These are phyloP conservation scores for Fraxinus sp. DNA, from an alignment of 305 asterid genomes.

Conservation along the genomic window DNA sequence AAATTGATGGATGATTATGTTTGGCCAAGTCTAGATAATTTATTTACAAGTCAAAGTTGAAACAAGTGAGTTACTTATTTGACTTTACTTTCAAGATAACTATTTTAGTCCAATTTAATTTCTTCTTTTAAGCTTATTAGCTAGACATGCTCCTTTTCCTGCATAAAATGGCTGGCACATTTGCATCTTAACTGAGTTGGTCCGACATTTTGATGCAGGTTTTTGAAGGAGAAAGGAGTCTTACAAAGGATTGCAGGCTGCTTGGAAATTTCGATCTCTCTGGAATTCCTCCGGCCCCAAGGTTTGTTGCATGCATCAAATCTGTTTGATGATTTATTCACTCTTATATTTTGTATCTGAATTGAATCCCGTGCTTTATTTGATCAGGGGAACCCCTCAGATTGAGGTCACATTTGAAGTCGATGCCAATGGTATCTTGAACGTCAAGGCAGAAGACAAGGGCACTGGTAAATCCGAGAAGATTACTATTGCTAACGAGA, in stretches of 20 bases:
- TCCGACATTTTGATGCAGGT: slow-evolving; percentile 42
- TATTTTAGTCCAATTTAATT: not conserved
- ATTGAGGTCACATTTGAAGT: slow-evolving; percentile 12
- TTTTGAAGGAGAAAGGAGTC: slow-evolving; percentile 90
- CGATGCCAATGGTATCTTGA: slow-evolving; percentile 6
- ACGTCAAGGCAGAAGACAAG: slow-evolving; percentile 8
- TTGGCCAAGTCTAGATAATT: not conserved
- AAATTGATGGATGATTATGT: not conserved
- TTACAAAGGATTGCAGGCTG: slow-evolving; percentile 84
- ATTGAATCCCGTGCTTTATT: not conserved
- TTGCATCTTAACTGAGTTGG: not conserved
- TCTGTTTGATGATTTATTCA: not conserved
- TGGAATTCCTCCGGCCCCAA: slow-evolving; percentile 94
- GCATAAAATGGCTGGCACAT: not conserved
- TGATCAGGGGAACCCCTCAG: slow-evolving; percentile 16
- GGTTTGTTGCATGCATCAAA: slow-evolving; percentile 36
- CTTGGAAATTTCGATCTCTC: slow-evolving; percentile 92
- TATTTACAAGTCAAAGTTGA: not conserved
- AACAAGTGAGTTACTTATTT: not conserved
- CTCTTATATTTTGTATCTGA: not conserved
- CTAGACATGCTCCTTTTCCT: not conserved
- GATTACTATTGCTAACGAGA: slow-evolving; percentile 55
- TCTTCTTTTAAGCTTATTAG: not conserved
- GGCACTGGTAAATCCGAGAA: slow-evolving; percentile 51
- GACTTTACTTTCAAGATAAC: not conserved